Percentiles rank a stretch among this genome's conserved stretches.
Evolutionary conservation across 1,284 basidiomycete species (phyloP).

Genomic region (Phellopilus nigrolimitatus): DNA sequence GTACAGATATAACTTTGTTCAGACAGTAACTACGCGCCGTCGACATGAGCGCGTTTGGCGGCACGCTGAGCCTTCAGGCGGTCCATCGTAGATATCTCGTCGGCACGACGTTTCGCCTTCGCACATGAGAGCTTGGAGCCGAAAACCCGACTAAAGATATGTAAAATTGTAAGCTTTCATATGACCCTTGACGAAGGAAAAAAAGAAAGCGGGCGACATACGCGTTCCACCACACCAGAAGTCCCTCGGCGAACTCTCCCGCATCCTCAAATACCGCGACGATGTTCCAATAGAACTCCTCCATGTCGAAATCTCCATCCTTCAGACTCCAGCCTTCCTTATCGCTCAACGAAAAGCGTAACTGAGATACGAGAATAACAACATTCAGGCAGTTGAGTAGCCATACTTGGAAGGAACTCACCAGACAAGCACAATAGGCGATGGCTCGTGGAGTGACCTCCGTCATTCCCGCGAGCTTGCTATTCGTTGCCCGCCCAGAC

Average conservation of each 20-base stretch:
- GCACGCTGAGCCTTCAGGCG: too few species aligned
- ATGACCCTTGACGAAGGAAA: too few species aligned
- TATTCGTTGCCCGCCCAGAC: not conserved
- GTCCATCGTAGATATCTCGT: too few species aligned
- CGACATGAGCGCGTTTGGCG: too few species aligned
- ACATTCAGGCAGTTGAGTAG: not conserved
- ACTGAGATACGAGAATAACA: not conserved
- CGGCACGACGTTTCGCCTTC: too few species aligned
- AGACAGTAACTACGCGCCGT: too few species aligned
- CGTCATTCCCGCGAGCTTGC: not conserved
- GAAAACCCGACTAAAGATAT: too few species aligned
- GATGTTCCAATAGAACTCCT: not conserved
- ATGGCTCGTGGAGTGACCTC: not conserved
- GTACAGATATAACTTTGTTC: too few species aligned
- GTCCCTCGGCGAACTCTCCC: not conserved
- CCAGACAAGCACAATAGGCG: not conserved
- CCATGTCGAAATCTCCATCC: slow-evolving; percentile 1
- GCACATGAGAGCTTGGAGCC: too few species aligned
- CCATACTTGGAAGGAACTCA: not conserved
- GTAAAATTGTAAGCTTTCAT: too few species aligned
- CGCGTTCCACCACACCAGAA: not conserved
- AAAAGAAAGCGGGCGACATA: too few species aligned
- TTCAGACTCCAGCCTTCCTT: not conserved
- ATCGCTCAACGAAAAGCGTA: not conserved
- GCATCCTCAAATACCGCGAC: not conserved